Base-by-base conservation (phyloP, 148 eudicot genomes). In the Spergularia bocconei region DNA sequence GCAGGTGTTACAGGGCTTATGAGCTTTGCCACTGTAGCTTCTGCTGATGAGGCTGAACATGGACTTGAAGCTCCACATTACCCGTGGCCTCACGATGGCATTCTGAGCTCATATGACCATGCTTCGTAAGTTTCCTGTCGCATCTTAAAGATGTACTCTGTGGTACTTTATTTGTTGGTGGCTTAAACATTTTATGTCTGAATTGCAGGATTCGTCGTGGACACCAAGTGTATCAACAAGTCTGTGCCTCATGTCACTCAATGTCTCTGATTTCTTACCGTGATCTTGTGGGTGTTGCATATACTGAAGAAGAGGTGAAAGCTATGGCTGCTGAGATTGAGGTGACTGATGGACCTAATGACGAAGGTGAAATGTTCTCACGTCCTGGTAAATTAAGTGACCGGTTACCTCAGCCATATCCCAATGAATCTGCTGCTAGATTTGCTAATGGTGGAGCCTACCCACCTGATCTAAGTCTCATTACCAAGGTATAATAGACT, bases 401-500 rank as follows among this genome's bases (percentile, higher is more conserved):
- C 67, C 87, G 92, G 63, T 83, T 92, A 50, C 97, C 92, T 70
- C 81, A 86, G 83, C 97, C 97, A 62, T 92, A 90, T 77, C 25
- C 91, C 56, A 92, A 92, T 75, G 97, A 92, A 62, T 81, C 84
- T 81, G 95, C 97, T 74, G 97, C 95, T 61, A 90, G 97, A 85
- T 94, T 94, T 87, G 96, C 98, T 39, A 94, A 94, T 81, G 98
- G 98, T 73, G 98, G 98, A 60, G 98, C 98, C 55, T 94, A 94
- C 78, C 98, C 98, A 84, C 98, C 98, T 39, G 98, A 94, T 81
- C 87, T 94, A 48, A 91, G 97, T 86, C 97, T 94, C 47, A 89
- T 94, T 52, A 89, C 98, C 77, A 94, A 92, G 84, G 97, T 90
- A 82, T 82, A 61, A 33, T 74, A 41, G 16, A 69, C 75, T 77